phyloP scores from a whole-genome alignment of 305 asterid genomes.

The Plantago coronopus region DNA sequence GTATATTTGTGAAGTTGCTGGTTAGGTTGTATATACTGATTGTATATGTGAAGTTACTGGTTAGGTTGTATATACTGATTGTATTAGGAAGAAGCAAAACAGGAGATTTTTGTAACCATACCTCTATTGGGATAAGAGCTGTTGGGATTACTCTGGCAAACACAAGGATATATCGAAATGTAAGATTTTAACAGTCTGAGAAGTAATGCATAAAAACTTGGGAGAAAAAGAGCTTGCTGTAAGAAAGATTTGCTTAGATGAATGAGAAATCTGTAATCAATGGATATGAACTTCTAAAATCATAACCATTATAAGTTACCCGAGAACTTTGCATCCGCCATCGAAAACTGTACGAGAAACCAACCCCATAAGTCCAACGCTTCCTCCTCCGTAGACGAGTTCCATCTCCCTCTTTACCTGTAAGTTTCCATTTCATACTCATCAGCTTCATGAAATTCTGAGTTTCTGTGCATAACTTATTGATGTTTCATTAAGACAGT shows the following conservation, averaged over 20 bases:
- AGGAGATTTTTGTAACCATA: slow-evolving; percentile 17
- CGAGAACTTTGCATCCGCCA: slow-evolving; percentile 51
- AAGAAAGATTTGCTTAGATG: too few relatives aligned
- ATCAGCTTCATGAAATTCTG: too few relatives aligned
- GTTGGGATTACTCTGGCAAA: slow-evolving; percentile 51
- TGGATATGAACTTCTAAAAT: background rate
- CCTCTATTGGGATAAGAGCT: slow-evolving; percentile 64
- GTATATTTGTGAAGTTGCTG: background rate
- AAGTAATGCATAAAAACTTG: background rate
- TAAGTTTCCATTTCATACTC: slow-evolving; percentile 11
- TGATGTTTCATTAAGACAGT: too few relatives aligned
- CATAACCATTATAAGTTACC: slow-evolving; percentile 26
- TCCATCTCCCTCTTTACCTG: slow-evolving; percentile 51
- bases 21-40: background rate
- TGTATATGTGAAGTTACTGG: background rate
- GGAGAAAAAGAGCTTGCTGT: background rate
- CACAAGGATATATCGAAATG: slow-evolving; percentile 6
- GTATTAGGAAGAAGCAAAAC: background rate
- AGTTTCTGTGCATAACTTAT: background rate
- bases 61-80: background rate
- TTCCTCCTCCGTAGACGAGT: slow-evolving; percentile 57
- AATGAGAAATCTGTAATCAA: background rate
- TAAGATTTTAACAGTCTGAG: slow-evolving; percentile 10
- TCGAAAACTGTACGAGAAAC: slow-evolving; percentile 45
- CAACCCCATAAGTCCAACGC: slow-evolving; percentile 55